These are phyloP conservation scores for Fusarium sp. DNA, from an alignment of 2,329 filamentous ascomycete species.

Conservation along the genomic window DNA sequence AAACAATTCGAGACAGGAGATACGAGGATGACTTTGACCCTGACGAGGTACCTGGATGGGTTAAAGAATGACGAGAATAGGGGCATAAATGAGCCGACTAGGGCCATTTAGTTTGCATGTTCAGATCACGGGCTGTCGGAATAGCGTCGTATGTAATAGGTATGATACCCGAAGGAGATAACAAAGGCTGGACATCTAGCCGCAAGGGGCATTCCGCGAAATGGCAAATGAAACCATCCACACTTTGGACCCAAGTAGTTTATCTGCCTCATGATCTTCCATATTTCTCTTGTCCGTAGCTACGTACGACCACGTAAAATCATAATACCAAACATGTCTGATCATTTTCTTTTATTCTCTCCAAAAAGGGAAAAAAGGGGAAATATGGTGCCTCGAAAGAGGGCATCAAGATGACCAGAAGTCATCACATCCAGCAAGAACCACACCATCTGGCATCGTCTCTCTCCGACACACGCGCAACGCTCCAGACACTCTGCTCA, in stretches of 20 bases:
- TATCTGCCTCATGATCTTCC: constrained; percentile 37
- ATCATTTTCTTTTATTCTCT: constrained; percentile 42
- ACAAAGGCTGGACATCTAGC: constrained; percentile 9
- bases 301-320: constrained; percentile 29
- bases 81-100: constrained; percentile 1
- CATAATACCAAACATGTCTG: constrained; percentile 44
- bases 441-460: constrained; percentile 23
- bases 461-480: constrained; percentile 32
- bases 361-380: constrained; percentile 32
- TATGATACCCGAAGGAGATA: constrained; percentile 41
- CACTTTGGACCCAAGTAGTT: constrained; percentile 22
- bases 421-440: constrained; percentile 36
- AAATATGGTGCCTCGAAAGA: constrained; percentile 15
- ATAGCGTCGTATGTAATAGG: constrained; percentile 34
- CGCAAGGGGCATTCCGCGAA: constrained; percentile 1
- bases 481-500: constrained; percentile 35
- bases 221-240: constrained; percentile 2
- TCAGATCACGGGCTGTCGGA: constrained; percentile 10
- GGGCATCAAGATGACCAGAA: constrained; percentile 30
- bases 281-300: constrained; percentile 34
- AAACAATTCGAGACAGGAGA: constrained; percentile 75
- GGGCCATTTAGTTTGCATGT: constrained; percentile 12
- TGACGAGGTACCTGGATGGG: constrained; percentile 83
- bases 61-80: constrained; percentile 59
- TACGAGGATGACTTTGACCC: constrained; percentile 72